These are phyloP conservation scores for Paxillus rubicundulus DNA, from an alignment of 768 basidiomycete genomes.

Conservation along the genomic window DNA sequence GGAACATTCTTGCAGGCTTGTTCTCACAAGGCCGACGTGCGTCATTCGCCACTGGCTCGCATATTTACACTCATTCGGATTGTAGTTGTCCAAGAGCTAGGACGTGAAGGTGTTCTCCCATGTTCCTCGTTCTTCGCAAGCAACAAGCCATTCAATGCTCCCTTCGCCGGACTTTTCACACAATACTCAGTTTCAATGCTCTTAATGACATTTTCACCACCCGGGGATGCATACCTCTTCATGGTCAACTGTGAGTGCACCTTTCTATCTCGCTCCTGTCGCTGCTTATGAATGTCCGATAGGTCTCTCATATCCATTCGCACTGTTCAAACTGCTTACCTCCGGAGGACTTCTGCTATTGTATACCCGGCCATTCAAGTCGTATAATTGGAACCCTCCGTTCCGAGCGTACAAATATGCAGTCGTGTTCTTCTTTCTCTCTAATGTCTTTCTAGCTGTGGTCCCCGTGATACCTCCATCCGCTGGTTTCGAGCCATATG, in stretches of 20 bases:
- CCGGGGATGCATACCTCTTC: slow-evolving; percentile 75
- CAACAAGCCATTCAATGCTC: slow-evolving; percentile 69
- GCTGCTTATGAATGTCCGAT: neutral
- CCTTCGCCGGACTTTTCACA: slow-evolving; percentile 57
- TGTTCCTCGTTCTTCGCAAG: slow-evolving; percentile 66
- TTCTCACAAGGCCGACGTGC: slow-evolving; percentile 67
- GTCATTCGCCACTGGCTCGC: slow-evolving; percentile 6
- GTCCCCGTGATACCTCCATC: slow-evolving; percentile 65
- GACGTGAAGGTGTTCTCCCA: slow-evolving; percentile 68
- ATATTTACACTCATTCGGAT: neutral
- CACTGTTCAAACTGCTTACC: slow-evolving; percentile 57
- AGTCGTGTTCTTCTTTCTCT: slow-evolving; percentile 55
- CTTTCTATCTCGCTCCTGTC: neutral
- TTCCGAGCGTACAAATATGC: slow-evolving; percentile 53
- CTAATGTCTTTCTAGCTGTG: slow-evolving; percentile 62
- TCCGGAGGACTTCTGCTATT: slow-evolving; percentile 64
- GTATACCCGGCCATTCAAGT: slow-evolving; percentile 42
- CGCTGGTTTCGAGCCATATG: slow-evolving; percentile 49
- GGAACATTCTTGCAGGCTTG: slow-evolving; percentile 60
- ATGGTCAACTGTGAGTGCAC: slow-evolving; percentile 54
- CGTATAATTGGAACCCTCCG: slow-evolving; percentile 61
- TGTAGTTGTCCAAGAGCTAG: slow-evolving; percentile 69
- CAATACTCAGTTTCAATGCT: slow-evolving; percentile 61
- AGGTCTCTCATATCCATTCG: slow-evolving; percentile 60
- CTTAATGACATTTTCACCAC: slow-evolving; percentile 55